Conservation (phyloP, 306 rosid genomes). For the Prunus mira region DNA sequence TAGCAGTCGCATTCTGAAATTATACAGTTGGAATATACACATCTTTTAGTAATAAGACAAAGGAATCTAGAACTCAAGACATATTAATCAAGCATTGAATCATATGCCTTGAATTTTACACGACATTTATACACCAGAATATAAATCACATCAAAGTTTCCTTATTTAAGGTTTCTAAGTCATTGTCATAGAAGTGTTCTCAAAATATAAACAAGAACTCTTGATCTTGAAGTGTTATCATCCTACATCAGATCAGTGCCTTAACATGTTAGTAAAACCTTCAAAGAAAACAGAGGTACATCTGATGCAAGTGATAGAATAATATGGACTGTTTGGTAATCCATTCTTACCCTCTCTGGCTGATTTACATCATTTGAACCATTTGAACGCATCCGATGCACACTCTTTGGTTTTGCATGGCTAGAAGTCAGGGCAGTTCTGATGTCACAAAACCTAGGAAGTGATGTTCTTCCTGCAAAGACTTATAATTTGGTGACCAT, state of each 20-base stretch:
- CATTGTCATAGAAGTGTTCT: background rate
- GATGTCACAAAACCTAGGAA: conserved; percentile 50
- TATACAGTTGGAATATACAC: background rate
- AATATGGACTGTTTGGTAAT: conserved; percentile 17
- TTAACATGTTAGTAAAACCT: background rate
- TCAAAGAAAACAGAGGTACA: background rate
- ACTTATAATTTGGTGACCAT: conserved; percentile 19
- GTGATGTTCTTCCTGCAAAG: conserved; percentile 62
- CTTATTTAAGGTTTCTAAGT: background rate
- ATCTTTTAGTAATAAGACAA: background rate
- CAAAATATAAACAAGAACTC: too few species aligned
- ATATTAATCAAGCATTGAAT: background rate
- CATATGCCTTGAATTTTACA: background rate
- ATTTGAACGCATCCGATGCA: conserved; percentile 44
- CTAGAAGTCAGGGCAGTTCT: conserved; percentile 38
- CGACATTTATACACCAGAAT: background rate
- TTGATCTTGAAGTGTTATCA: background rate
- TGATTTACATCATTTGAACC: conserved; percentile 43
- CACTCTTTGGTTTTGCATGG: conserved; percentile 35
- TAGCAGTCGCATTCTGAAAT: background rate
- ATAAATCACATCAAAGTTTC: background rate
- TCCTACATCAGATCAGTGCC: background rate
- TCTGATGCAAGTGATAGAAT: conserved; percentile 10
- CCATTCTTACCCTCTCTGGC: conserved; percentile 41
- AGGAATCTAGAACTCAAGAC: background rate